Evolutionary conservation across 2,329 filamentous ascomycete genomes (phyloP).

Genomic region (Aspergillus fumigatiaffinis): DNA sequence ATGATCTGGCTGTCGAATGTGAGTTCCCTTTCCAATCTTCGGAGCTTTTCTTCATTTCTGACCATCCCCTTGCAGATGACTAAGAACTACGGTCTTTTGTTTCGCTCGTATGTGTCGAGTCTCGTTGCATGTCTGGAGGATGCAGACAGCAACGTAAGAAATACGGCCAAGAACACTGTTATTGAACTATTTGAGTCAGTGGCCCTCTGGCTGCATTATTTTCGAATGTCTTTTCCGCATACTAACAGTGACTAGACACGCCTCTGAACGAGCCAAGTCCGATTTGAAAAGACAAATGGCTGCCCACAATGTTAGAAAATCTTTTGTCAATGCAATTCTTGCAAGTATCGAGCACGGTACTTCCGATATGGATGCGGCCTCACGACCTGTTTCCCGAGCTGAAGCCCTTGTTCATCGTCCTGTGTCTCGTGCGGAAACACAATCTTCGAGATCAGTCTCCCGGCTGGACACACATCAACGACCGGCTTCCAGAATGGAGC

Average conservation of each 20-base stretch:
- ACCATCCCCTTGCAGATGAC: conserved; percentile 60
- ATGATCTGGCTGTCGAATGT: conserved; percentile 83
- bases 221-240: background rate
- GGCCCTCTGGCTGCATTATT: background rate
- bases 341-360: conserved; percentile 61
- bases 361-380: conserved; percentile 14
- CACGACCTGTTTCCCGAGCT: conserved; percentile 20
- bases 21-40: conserved; percentile 19
- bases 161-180: conserved; percentile 75
- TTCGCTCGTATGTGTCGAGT: conserved; percentile 75
- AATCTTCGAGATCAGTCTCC: background rate
- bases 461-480: background rate
- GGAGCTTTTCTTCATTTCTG: conserved; percentile 2
- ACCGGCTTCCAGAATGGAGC: background rate
- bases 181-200: conserved; percentile 78
- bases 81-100: conserved; percentile 71
- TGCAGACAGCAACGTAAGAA: conserved; percentile 80
- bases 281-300: conserved; percentile 85
- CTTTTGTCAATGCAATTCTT: conserved; percentile 78
- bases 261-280: conserved; percentile 77
- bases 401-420: conserved; percentile 25
- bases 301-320: conserved; percentile 77
- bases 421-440: conserved; percentile 23
- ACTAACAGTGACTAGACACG: conserved; percentile 51
- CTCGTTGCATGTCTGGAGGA: conserved; percentile 87